Conservation (phyloP, 495 filamentous ascomycete genomes). For the Lasiosphaeria ovina region DNA sequence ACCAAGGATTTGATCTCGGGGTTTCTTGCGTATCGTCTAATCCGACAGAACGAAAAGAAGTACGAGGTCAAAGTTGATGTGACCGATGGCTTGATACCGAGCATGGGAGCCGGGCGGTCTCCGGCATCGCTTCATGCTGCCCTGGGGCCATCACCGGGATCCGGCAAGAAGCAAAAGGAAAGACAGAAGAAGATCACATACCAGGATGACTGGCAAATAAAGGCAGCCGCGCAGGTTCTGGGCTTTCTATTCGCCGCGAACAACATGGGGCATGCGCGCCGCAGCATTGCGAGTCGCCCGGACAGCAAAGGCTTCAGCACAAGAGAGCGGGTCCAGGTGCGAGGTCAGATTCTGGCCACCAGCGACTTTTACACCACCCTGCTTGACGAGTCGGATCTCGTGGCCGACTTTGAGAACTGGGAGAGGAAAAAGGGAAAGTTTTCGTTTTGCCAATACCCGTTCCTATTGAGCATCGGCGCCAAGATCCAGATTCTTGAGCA, state of each 20-base stretch:
- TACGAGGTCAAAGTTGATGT: constrained; percentile 54
- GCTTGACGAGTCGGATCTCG: constrained; percentile 80
- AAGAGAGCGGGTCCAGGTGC: constrained; percentile 32
- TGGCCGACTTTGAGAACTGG: constrained; percentile 88
- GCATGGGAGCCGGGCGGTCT: constrained; percentile 58
- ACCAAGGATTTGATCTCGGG: constrained; percentile 72
- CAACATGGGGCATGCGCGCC: constrained; percentile 48
- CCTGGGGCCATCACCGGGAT: constrained; percentile 51
- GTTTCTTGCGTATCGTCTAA: constrained; percentile 81
- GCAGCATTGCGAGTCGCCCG: constrained; percentile 6
- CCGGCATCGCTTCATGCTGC: constrained; percentile 72
- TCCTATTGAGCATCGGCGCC: constrained; percentile 88
- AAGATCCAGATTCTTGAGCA: constrained; percentile 93
- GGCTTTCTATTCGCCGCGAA: constrained; percentile 83
- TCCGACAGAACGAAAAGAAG: constrained; percentile 69
- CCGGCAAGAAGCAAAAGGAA: constrained; percentile 48
- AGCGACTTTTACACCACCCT: constrained; percentile 86
- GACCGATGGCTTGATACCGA: constrained; percentile 68
- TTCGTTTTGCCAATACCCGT: constrained; percentile 91
- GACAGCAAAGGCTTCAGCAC: constrained; percentile 9
- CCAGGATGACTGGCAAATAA: constrained; percentile 88
- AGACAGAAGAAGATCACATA: constrained; percentile 61
- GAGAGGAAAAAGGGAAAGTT: constrained; percentile 73
- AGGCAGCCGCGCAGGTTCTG: constrained; percentile 77
- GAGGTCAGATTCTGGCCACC: constrained; percentile 55